Evolutionary conservation across 176 grass and related monocot species (phyloP), one percentile per base, ranked within the genome.

Genomic region (Oryza meridionalis): DNA sequence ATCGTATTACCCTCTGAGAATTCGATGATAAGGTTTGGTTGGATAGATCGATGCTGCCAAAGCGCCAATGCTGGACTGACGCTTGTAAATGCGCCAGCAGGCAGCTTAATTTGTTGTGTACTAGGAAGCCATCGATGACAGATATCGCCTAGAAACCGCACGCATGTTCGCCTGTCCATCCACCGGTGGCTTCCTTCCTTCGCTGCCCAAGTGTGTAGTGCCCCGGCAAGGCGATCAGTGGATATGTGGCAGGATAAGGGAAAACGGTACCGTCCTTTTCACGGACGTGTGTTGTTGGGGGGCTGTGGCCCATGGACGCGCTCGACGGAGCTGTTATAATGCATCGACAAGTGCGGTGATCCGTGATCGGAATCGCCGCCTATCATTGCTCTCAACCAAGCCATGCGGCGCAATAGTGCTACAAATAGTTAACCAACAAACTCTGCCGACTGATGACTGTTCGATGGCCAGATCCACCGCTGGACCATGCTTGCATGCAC

Each of bases 321-420:
- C 53, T 9, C 53, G n/a, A 24, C n/a, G 21, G 58, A 59, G 65
- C 64, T 69, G 49, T 2, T 45, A 51, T 10, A 11, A 7, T 31
- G 13, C 45, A 43, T 69, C 51, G 13, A 9, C 77, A 58, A 44
- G 63, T 69, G 71, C 47, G 63, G 78, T 61, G 62, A 45, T 44
- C 50, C 24, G 65, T 61, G 62, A 45, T 44, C 50, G 33, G 65
- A 31, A 40, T 65, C 31, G 59, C 50, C 26, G 12, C 22, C 5
- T 37, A 68, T 68, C 25, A 76, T 81, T 69, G 63, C 32, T 35
- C 26, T 31, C 78, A 1, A 69, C 78, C 78, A 58, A 75, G 70
- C 70, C 70, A 6, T 15, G 45, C 77, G 66, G 75, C 26, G 67
- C 27, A 10, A 21, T 10, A 27, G 65, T 40, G 7, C 46, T 46